phyloP scores from a whole-genome alignment of 257 asterid genomes.

The Solanum pinnatisectum region DNA sequence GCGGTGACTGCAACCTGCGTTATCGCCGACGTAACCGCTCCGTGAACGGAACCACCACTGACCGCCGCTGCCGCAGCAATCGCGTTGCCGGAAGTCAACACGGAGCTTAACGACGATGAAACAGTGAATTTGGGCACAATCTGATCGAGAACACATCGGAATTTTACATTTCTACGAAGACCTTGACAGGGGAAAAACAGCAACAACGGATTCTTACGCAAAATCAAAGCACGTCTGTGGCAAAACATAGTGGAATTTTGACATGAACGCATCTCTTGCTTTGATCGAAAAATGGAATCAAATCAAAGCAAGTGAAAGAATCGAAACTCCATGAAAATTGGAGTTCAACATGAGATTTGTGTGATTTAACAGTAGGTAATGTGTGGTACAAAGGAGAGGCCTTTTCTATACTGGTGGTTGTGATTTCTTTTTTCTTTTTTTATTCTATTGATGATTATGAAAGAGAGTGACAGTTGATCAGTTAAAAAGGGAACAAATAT shows the following conservation, averaged over 20 bases:
- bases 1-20: conserved; percentile 92
- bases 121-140: conserved; percentile 33
- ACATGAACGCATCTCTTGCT: conserved; percentile 32
- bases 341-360: neutral
- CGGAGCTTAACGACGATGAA: conserved; percentile 50
- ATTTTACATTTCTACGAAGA: conserved; percentile 21
- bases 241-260: conserved; percentile 37
- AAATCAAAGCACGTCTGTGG: conserved; percentile 25
- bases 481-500: neutral
- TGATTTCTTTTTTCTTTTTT: neutral
- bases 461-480: neutral
- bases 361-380: neutral
- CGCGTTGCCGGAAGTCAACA: conserved; percentile 58
- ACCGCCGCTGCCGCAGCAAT: conserved; percentile 76
- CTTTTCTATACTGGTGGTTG: neutral
- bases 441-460: neutral
- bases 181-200: conserved; percentile 9
- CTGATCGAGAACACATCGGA: conserved; percentile 35
- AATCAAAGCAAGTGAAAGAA: neutral
- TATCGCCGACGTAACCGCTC: conserved; percentile 84
- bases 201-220: conserved; percentile 26
- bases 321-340: neutral
- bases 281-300: neutral
- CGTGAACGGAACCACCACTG: conserved; percentile 47
- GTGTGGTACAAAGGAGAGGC: conserved; percentile 1